These are phyloP conservation scores for Trifolium pratense DNA, from an alignment of 306 rosid genomes.

Conservation along the genomic window DNA sequence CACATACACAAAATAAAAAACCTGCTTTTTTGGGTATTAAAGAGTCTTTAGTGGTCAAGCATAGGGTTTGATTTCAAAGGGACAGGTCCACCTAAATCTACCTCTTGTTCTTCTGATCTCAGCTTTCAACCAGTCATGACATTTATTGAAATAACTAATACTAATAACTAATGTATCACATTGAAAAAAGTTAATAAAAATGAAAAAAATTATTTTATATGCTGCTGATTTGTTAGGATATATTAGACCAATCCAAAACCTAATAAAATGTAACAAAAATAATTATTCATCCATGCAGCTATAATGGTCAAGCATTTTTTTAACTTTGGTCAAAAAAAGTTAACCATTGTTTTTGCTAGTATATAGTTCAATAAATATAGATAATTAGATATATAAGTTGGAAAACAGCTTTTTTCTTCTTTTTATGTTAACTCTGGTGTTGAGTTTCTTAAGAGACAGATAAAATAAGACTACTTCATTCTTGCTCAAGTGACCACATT, in stretches of 20 bases:
- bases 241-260: background rate
- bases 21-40: constrained; percentile 26
- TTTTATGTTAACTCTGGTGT: no score
- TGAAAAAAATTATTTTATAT: no score
- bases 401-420: no score
- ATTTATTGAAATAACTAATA: background rate
- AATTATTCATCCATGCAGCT: background rate
- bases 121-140: constrained; percentile 17
- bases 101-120: constrained; percentile 34
- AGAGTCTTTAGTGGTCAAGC: constrained; percentile 40
- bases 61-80: constrained; percentile 58
- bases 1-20: background rate
- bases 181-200: background rate
- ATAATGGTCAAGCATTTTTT: background rate
- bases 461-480: no score
- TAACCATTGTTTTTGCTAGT: no score
- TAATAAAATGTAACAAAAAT: background rate
- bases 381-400: no score
- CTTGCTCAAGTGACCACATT: no score
- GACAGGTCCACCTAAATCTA: constrained; percentile 56
- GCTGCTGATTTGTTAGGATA: no score
- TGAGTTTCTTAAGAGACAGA: no score
- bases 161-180: background rate
- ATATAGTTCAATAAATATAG: no score
- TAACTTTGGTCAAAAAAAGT: no score